Base-by-base conservation (phyloP, 441 rosid genomes). In the Populus hybrid region DNA sequence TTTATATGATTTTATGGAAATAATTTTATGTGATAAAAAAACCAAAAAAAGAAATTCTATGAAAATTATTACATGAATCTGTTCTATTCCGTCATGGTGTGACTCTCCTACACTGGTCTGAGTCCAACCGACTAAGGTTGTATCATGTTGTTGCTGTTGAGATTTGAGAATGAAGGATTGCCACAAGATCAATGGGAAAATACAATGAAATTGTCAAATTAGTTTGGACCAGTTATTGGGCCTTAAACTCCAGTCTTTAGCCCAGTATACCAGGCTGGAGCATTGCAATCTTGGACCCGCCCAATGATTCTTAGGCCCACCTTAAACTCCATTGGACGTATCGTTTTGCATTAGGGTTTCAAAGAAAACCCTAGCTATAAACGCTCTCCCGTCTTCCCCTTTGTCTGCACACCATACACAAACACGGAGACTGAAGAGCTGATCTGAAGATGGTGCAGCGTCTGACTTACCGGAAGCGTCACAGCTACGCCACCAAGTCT, bases 401-500 rank as follows among this genome's bases (percentile, higher is more conserved):
- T 45, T 1, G 56, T 23, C 6, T 21, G 28, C 28, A 4, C 65
- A 21, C 28, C 65, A 9, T 21, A 63, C 65, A 21, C 63, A 4
- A 63, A 12, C 26, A 1, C 28, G 10, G 28, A 63, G 65, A 63
- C 65, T 63, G 6, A 63, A 23, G 28, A 63, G 65, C 28, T 21
- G 65, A 8, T 7, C n/a, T 40, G 12, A 61, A 70, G 53, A 89
- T 89, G 92, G 92, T 87, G 72, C 92, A 89, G 84, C 86, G 92
- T 29, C 87, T 89, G 18, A 89, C 92, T 0, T 89, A 89, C 53
- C 85, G 92, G 71, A 82, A 81, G 70, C 84, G 90, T 77, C 92
- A 89, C 75, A 87, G 90, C 87, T 89, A 89, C 65, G 92, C 92
- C 84, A 89, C 92, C 33, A 89, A 84, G 67, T 89, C 92, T 28